These are phyloP conservation scores for Alloteropsis semialata DNA, from an alignment of 176 grass and related monocot species.

Conservation along the genomic window DNA sequence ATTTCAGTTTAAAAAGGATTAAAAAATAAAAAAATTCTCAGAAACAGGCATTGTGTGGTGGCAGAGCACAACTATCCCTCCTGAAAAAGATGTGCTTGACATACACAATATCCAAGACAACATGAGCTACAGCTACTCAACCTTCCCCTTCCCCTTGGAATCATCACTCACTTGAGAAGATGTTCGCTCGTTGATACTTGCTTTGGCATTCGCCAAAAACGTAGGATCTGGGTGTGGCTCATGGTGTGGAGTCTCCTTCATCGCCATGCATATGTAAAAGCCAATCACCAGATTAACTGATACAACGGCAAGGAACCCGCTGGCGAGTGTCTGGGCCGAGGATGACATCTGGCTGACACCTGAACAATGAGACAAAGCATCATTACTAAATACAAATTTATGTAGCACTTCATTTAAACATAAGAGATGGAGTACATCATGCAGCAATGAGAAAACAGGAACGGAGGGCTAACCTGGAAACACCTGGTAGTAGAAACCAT, in stretches of 20 bases:
- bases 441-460: background rate
- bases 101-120: background rate
- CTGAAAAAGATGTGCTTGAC: background rate
- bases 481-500: constrained; percentile 69
- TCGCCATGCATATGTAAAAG: constrained; percentile 80
- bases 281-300: constrained; percentile 82
- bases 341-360: constrained; percentile 65
- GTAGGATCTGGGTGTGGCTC: constrained; percentile 76
- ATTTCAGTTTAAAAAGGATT: no score
- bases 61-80: background rate
- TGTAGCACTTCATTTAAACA: background rate
- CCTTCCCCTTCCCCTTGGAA: constrained; percentile 64
- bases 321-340: constrained; percentile 60
- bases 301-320: constrained; percentile 89
- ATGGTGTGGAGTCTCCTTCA: constrained; percentile 53
- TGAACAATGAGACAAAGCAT: background rate
- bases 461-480: constrained; percentile 61
- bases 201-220: constrained; percentile 84
- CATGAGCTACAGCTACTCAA: constrained; percentile 43
- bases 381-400: background rate
- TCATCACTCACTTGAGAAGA: constrained; percentile 44
- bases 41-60: background rate
- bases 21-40: no score
- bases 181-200: constrained; percentile 60
- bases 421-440: background rate